Evolutionary conservation across 768 basidiomycete species (phyloP).

Genomic region (Tylopilus rubrobrunneus): DNA sequence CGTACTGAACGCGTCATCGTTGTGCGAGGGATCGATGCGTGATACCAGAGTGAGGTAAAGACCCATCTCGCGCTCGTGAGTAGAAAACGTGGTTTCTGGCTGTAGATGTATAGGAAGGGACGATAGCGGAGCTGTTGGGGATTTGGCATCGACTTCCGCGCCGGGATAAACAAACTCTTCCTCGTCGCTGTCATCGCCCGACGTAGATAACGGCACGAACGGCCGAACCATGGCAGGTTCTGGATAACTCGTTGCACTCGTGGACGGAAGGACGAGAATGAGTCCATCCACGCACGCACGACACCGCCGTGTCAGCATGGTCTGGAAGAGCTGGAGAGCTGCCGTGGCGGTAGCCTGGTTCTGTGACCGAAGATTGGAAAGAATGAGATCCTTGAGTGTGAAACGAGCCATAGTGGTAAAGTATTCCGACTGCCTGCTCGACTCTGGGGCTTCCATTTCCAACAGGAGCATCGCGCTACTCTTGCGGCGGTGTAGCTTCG

Average conservation of each 20-base stretch:
- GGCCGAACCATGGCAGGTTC: conserved; percentile 44
- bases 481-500: conserved; percentile 58
- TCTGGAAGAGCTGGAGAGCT: conserved; percentile 77
- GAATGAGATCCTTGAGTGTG: conserved; percentile 84
- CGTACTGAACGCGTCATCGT: conserved; percentile 73
- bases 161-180: conserved; percentile 45
- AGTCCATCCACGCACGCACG: conserved; percentile 61
- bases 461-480: conserved; percentile 91
- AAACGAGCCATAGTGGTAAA: conserved; percentile 86
- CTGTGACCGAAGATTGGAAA: conserved; percentile 71
- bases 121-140: conserved; percentile 11
- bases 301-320: conserved; percentile 70
- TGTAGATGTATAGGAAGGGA: conserved; percentile 45
- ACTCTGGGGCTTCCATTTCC: conserved; percentile 76
- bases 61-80: conserved; percentile 80
- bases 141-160: conserved; percentile 18
- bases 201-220: conserved; percentile 16
- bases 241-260: conserved; percentile 71
- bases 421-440: conserved; percentile 70
- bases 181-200: conserved; percentile 48
- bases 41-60: conserved; percentile 77
- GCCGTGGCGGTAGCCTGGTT: conserved; percentile 65
- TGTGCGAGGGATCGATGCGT: conserved; percentile 69
- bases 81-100: conserved; percentile 71
- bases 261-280: conserved; percentile 65